Percentiles rank a stretch among this genome's conserved stretches.
Evolutionary conservation across 192 early-diverging fungal species (phyloP).

Genomic region (Phycomyces nitens): DNA sequence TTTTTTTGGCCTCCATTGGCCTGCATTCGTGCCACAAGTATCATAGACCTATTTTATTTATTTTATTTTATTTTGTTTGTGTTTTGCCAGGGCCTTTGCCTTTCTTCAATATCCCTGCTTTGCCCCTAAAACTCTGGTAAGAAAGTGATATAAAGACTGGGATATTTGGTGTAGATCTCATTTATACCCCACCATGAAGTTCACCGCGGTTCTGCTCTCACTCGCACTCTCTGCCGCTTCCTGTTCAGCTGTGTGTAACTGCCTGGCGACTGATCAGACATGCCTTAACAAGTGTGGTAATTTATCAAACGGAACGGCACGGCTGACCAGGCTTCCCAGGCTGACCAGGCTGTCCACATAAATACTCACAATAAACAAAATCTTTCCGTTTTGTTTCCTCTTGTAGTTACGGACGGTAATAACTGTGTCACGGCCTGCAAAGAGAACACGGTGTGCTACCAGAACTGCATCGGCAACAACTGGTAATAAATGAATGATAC

Average conservation of each 20-base stretch:
- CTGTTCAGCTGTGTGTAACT: slow-evolving; percentile 4
- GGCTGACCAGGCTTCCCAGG: no score
- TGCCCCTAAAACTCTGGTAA: not conserved
- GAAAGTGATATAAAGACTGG: not conserved
- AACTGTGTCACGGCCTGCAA: slow-evolving; percentile 8
- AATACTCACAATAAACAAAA: not conserved
- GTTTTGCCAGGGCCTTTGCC: not conserved
- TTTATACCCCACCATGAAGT: slow-evolving; percentile 10
- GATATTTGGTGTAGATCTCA: not conserved
- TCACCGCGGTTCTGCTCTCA: not conserved
- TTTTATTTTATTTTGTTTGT: not conserved
- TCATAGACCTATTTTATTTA: not conserved
- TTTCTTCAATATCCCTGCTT: not conserved
- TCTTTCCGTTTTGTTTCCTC: not conserved
- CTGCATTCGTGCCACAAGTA: no score
- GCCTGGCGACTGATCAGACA: not conserved
- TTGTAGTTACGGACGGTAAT: slow-evolving; percentile 9
- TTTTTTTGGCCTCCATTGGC: no score
- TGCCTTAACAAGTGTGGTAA: slow-evolving; percentile 15
- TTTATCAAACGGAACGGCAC: not conserved
- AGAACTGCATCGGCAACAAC: slow-evolving; percentile 3
- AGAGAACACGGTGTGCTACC: slow-evolving; percentile 7
- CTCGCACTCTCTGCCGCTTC: not conserved
- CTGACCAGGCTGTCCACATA: no score
- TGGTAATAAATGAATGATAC: slow-evolving; percentile 4